Evolutionary conservation across 768 basidiomycete genomes (phyloP).

Genomic region (Podaxis rugospora): DNA sequence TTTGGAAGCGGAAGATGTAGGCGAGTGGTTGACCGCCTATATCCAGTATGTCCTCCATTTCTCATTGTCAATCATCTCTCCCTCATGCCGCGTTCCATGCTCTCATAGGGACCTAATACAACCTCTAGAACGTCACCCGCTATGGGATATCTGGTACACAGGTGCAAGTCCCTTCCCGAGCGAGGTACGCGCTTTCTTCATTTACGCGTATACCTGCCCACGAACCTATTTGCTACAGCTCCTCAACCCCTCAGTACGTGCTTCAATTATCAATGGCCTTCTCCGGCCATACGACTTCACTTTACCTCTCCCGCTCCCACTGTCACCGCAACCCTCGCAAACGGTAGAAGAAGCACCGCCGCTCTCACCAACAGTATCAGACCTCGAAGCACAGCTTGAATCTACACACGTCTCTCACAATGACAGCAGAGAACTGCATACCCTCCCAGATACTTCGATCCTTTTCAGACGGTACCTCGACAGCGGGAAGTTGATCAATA

Average conservation of each 20-base stretch:
- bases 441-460: slow-evolving; percentile 72
- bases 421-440: slow-evolving; percentile 28
- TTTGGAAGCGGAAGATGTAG: neutral
- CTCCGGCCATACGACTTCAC: slow-evolving; percentile 52
- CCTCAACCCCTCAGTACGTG: slow-evolving; percentile 65
- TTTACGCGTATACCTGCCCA: neutral
- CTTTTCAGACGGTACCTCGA: slow-evolving; percentile 74
- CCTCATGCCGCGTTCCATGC: neutral
- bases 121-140: slow-evolving; percentile 42
- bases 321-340: neutral
- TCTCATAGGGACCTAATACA: slow-evolving; percentile 19
- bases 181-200: slow-evolving; percentile 40
- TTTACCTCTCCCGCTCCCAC: neutral
- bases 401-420: neutral
- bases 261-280: slow-evolving; percentile 57
- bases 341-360: neutral
- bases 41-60: slow-evolving; percentile 24
- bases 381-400: neutral
- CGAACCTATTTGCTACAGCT: slow-evolving; percentile 39
- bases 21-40: neutral
- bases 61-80: slow-evolving; percentile 28
- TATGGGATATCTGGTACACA: slow-evolving; percentile 78
- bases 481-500: slow-evolving; percentile 78
- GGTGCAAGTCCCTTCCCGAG: slow-evolving; percentile 59
- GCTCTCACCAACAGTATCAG: slow-evolving; percentile 10